Evolutionary conservation across 2,329 filamentous ascomycete genomes (phyloP).

Genomic region (Calonectria leucothoes): DNA sequence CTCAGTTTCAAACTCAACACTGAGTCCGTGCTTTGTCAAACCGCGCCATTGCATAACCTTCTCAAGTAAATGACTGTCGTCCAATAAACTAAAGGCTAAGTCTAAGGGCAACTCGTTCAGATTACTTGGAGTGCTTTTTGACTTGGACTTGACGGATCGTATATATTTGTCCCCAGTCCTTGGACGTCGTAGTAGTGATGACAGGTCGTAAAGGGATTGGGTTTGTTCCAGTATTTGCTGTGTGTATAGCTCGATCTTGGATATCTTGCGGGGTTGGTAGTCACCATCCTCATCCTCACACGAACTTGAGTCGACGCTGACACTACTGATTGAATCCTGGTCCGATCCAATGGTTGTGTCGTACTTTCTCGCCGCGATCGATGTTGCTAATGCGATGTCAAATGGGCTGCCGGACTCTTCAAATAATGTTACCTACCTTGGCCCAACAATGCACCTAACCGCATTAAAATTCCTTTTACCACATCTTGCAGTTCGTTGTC

Average conservation of each 20-base stretch:
- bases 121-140: background rate
- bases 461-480: background rate
- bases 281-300: background rate
- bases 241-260: background rate
- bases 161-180: conserved; percentile 10
- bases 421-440: background rate
- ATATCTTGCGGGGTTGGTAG: background rate
- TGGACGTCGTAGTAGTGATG: conserved; percentile 3
- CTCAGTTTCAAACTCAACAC: background rate
- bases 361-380: background rate
- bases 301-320: conserved; percentile 11
- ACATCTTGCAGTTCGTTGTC: conserved; percentile 6
- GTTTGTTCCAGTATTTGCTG: conserved; percentile 10
- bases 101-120: background rate
- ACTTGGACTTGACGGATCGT: background rate
- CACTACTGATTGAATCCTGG: conserved; percentile 10
- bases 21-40: background rate
- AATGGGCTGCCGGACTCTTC: background rate
- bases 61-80: background rate
- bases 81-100: background rate
- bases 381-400: background rate
- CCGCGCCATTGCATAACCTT: background rate
- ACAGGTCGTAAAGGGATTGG: conserved; percentile 5
- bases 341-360: background rate
- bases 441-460: background rate